Evolutionary conservation across 129 eudicot species (phyloP).

Genomic region (Mikania micrantha): DNA sequence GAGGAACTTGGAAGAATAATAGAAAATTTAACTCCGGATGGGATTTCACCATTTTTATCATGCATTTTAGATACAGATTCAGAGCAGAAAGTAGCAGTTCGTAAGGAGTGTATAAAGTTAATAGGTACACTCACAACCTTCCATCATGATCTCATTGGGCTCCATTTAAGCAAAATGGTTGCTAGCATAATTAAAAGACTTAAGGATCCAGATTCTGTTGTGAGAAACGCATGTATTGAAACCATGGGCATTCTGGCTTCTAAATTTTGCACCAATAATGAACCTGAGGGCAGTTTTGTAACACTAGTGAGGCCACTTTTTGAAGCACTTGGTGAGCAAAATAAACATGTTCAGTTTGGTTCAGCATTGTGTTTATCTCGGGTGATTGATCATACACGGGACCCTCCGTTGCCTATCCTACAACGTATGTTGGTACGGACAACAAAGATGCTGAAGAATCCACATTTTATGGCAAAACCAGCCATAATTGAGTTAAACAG

Average conservation of each 20-base stretch:
- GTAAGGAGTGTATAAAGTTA: conserved; percentile 70
- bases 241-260: conserved; percentile 76
- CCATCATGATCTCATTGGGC: conserved; percentile 49
- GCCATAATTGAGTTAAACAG: conserved; percentile 68
- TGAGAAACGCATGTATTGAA: conserved; percentile 74
- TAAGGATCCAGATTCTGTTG: conserved; percentile 81
- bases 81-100: conserved; percentile 67
- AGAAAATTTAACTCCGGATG: conserved; percentile 59
- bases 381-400: conserved; percentile 52
- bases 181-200: conserved; percentile 62
- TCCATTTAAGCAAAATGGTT: conserved; percentile 63
- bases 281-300: conserved; percentile 50
- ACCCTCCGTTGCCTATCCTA: conserved; percentile 60
- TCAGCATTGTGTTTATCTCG: conserved; percentile 79
- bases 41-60: conserved; percentile 52
- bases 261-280: conserved; percentile 37
- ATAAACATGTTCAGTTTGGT: conserved; percentile 73
- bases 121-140: conserved; percentile 57
- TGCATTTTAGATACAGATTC: conserved; percentile 76
- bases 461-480: conserved; percentile 84
- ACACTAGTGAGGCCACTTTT: conserved; percentile 72
- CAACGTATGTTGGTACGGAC: conserved; percentile 73
- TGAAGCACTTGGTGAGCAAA: conserved; percentile 83
- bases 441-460: conserved; percentile 76
- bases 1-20: conserved; percentile 66